Evolutionary conservation across 1,139 yeast genomes (phyloP).

Genomic region (Yamadazyma conglobata): DNA sequence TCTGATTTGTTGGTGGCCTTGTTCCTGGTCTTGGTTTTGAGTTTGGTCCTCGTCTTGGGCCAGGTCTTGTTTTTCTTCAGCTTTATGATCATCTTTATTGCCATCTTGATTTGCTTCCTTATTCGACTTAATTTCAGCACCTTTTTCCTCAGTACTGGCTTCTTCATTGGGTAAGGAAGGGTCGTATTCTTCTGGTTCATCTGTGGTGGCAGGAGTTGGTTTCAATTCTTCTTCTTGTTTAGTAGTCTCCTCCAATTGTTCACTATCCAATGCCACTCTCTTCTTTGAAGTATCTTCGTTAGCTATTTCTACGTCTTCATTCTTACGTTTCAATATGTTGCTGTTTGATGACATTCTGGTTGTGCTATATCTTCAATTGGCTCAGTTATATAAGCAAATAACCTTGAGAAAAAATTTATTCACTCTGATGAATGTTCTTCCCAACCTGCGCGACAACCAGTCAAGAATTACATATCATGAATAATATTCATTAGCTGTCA

Average conservation of each 20-base stretch:
- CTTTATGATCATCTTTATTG: conserved; percentile 5
- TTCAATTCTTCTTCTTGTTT: conserved; percentile 36
- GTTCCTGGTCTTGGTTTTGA: too few relatives aligned
- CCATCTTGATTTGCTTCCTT: conserved; percentile 8
- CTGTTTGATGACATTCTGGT: conserved; percentile 15
- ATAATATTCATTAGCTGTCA: too few relatives aligned
- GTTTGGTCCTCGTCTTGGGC: conserved; percentile 7
- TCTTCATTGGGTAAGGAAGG: conserved; percentile 11
- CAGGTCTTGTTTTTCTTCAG: conserved; percentile 8
- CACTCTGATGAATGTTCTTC: too few relatives aligned
- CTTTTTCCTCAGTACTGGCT: conserved; percentile 6
- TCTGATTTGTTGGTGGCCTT: too few relatives aligned
- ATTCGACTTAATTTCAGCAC: conserved; percentile 2
- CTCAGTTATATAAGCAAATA: too few relatives aligned
- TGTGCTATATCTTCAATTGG: too few relatives aligned
- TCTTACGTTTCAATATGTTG: conserved; percentile 56
- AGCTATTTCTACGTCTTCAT: conserved; percentile 49
- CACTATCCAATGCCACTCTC: conserved; percentile 70
- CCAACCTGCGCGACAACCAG: too few relatives aligned
- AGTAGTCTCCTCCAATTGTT: conserved; percentile 27
- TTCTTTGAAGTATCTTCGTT: conserved; percentile 43
- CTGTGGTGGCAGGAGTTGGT: conserved; percentile 37
- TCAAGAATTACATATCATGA: too few relatives aligned
- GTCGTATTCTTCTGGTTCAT: conserved; percentile 16
- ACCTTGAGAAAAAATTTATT: too few relatives aligned